Percentiles rank a stretch among this genome's conserved stretches.
phyloP scores from a whole-genome alignment of 179 eudicot species.

The Beta lomatogona region DNA sequence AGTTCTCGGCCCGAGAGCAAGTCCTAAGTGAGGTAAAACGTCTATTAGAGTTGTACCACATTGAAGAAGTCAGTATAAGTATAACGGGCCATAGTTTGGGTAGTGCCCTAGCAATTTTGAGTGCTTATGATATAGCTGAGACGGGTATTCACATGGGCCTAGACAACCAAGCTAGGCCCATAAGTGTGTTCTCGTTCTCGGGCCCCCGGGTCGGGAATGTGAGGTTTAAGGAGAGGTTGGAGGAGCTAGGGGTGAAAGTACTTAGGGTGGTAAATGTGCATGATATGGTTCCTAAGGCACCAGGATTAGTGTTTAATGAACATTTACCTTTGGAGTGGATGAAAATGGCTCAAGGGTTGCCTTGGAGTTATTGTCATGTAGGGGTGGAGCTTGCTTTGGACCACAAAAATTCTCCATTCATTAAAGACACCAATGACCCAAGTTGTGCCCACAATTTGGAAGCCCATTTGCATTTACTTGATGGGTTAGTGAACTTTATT shows the following conservation, averaged over 20 bases:
- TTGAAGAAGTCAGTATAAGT: slow-evolving; percentile 45
- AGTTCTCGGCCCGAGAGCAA: slow-evolving; percentile 57
- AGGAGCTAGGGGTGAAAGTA: slow-evolving; percentile 50
- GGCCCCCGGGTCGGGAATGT: slow-evolving; percentile 49
- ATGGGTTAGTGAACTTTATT: slow-evolving; percentile 39
- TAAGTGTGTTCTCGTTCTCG: slow-evolving; percentile 39
- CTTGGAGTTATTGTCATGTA: slow-evolving; percentile 51
- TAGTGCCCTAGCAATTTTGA: slow-evolving; percentile 41
- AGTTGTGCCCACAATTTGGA: slow-evolving; percentile 45
- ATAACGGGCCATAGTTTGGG: slow-evolving; percentile 54
- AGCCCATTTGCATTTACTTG: slow-evolving; percentile 48
- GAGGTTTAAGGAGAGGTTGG: slow-evolving; percentile 48
- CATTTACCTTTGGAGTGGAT: slow-evolving; percentile 13
- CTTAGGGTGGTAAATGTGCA: slow-evolving; percentile 45
- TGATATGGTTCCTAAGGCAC: slow-evolving; percentile 44
- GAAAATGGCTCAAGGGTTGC: slow-evolving; percentile 34
- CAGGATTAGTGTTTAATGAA: slow-evolving; percentile 47
- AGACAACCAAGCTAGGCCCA: slow-evolving; percentile 26
- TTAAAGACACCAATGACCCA: slow-evolving; percentile 40
- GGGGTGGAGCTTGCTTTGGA: slow-evolving; percentile 50
- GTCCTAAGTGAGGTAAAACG: slow-evolving; percentile 42
- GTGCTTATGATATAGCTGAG: slow-evolving; percentile 50
- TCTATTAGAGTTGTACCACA: slow-evolving; percentile 25
- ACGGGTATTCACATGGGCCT: slow-evolving; percentile 38
- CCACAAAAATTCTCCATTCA: slow-evolving; percentile 46